Percentiles rank a stretch among this genome's conserved stretches.
Evolutionary conservation across 352 stramenopile species (phyloP).

Genomic region (Phytophthora sojae): DNA sequence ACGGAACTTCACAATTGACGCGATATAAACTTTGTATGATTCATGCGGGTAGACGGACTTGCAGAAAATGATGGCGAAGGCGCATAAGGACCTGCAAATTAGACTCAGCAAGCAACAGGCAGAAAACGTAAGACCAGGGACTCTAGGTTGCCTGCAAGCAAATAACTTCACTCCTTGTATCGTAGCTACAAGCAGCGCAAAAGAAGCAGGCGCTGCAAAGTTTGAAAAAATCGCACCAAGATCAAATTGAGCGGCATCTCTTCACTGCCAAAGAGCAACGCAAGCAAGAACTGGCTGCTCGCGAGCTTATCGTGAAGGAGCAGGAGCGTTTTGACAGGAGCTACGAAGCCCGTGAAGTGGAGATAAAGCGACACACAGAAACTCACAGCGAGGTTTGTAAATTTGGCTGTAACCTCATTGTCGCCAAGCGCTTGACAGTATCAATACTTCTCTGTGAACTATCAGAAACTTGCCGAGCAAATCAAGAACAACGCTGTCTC

Average conservation of each 20-base stretch:
- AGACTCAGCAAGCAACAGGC: constrained; percentile 26
- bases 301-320: constrained; percentile 14
- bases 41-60: constrained; percentile 31
- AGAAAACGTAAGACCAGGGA: constrained; percentile 2
- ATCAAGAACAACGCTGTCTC: constrained; percentile 40
- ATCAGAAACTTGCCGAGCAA: constrained; percentile 38
- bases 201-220: constrained; percentile 35
- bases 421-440: neutral
- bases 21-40: neutral
- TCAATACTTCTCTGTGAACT: neutral
- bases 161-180: neutral
- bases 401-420: neutral
- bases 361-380: constrained; percentile 30
- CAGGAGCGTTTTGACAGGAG: constrained; percentile 23
- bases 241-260: constrained; percentile 39
- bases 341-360: constrained; percentile 15
- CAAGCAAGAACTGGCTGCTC: constrained; percentile 37
- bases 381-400: constrained; percentile 24
- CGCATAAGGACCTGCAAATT: constrained; percentile 26
- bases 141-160: too few species aligned
- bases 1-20: neutral
- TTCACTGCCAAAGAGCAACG: constrained; percentile 15
- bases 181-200: constrained; percentile 10
- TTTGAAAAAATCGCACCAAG: constrained; percentile 43
- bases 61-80: constrained; percentile 29